Evolutionary conservation across 2,329 filamentous ascomycete species (phyloP), one percentile per base, ranked within the genome.

Genomic region (Sporothrix euskadiensis): DNA sequence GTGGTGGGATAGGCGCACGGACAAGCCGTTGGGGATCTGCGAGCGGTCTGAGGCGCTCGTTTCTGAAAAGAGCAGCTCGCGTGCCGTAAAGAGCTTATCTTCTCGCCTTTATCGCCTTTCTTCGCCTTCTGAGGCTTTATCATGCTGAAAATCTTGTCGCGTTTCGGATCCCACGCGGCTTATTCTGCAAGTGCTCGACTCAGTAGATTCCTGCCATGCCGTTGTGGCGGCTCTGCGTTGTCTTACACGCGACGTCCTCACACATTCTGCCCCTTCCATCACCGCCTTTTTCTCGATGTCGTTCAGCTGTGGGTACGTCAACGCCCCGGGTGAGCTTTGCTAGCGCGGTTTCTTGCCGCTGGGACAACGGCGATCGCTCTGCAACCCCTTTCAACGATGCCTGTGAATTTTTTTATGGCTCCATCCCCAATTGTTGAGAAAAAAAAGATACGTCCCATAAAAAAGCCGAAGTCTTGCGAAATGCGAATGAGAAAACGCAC

Each of bases 11-110:
- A 8, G 63, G 44, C 14, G 10, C n/a, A n/a, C 73, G 73, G 73
- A 74, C 73, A 72, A 57, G 70, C 70, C 70, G 73, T 72, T 74
- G 73, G 73, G 73, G 73, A 74, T 72, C 26, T 74, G 73, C 73
- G 73, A 41, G 39, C n/a, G 12, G 39, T 66, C 39, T 44, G 39
- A 47, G 39, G 61, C 61, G 61, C 30, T 66, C 12, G 61, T 47
- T 44, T 44, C 39, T 7, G 26, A 14, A 3, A 39, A 41, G 44
- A 26, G 26, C 26, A 26, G 26, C 1, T 26, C 54, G 14, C 39
- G 19, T 1, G 47, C 10, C 35, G 16, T 3, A 39, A 14, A 14
- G 49, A 49, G n/a, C n/a, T 69, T 22, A 39, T 66, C 61, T 30
- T 30, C 66, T 69, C 47, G 47, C n/a, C 14, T 47, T 49, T 35